Base-by-base conservation (phyloP, 2,329 filamentous ascomycete genomes). In the Waltergamsia citrina region DNA sequence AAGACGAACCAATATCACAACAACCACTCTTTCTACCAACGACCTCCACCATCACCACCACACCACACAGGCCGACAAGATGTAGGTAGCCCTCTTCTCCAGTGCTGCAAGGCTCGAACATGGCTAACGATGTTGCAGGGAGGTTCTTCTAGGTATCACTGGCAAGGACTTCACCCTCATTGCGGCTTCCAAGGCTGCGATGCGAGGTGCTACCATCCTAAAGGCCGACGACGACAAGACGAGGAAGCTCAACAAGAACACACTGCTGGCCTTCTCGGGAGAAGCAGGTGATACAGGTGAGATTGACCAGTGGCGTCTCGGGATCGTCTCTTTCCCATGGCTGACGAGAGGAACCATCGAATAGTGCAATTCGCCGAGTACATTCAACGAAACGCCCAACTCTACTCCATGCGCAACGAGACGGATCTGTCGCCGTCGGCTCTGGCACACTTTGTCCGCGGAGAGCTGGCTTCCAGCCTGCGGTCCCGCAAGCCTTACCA, bases 151-250 rank as follows among this genome's bases (percentile, higher is more conserved):
- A 50, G 92, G 92, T 54, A 94, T 98, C 62, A 95, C 90, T 40
- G 93, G 92, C 69, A 94, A 94, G 72, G 93, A 98, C 76, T 98
- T 95, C 63, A 93, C 88, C 67, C 79, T 98, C 73, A 80, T 98
- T 59, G 92, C 87, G 52, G 85, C 92, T 51, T 96, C 88, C 43
- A 96, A 98, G 71, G 92, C 92, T 56, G 85, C 88, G 52, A 96
- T 96, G 88, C 81, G 92, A 68, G 92, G 92, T 52, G 85, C 87
- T 43, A 95, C 90, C 39, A 83, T 98, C 60, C 80, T 98, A 56
- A 98, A 98, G 66, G 77, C 85, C 38, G 75, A 78, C 46, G 93
- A 98, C 63, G 90, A 98, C 74, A 98, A 98, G 77, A 98, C 92
- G 44, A 78, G 86, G 57, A 66, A 74, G 46, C 70, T 98, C 48